These are phyloP conservation scores for Thuja plicata DNA, from an alignment of 83 land plant species.

Conservation along the genomic window DNA sequence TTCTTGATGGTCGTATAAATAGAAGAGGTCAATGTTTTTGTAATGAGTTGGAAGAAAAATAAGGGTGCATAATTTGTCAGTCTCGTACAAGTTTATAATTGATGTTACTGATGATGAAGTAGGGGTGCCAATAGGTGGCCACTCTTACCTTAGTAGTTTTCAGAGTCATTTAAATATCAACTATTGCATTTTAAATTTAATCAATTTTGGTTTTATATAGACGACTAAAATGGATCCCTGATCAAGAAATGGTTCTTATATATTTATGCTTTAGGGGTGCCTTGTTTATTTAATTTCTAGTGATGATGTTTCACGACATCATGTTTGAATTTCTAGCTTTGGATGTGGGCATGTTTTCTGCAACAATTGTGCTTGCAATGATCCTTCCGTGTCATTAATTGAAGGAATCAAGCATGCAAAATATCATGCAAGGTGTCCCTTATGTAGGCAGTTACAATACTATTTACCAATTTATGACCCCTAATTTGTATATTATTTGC, in stretches of 20 bases:
- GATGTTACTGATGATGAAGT: neutral
- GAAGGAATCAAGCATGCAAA: conserved; percentile 36
- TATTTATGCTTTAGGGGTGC: neutral
- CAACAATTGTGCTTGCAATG: conserved; percentile 52
- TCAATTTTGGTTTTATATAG: too few species aligned
- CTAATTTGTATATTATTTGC: neutral
- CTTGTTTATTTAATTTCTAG: neutral
- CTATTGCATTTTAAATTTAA: neutral
- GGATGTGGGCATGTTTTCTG: too few species aligned
- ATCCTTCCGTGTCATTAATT: conserved; percentile 37
- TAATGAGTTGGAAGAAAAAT: too few species aligned
- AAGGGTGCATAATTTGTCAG: too few species aligned
- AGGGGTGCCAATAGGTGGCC: neutral
- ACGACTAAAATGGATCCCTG: too few species aligned
- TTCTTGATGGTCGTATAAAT: too few species aligned
- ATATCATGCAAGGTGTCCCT: too few species aligned
- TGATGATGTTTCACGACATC: conserved; percentile 29
- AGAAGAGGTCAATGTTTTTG: too few species aligned
- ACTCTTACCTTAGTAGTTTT: neutral
- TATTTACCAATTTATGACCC: neutral
- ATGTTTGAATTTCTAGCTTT: conserved; percentile 47
- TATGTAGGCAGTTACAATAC: conserved; percentile 38
- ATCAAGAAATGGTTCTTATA: neutral
- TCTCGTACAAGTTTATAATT: neutral
- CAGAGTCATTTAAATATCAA: neutral